Percentiles rank a stretch among this genome's conserved stretches.
Conservation (phyloP, 129 eudicot genomes). For the Pulicaria dysenterica region DNA sequence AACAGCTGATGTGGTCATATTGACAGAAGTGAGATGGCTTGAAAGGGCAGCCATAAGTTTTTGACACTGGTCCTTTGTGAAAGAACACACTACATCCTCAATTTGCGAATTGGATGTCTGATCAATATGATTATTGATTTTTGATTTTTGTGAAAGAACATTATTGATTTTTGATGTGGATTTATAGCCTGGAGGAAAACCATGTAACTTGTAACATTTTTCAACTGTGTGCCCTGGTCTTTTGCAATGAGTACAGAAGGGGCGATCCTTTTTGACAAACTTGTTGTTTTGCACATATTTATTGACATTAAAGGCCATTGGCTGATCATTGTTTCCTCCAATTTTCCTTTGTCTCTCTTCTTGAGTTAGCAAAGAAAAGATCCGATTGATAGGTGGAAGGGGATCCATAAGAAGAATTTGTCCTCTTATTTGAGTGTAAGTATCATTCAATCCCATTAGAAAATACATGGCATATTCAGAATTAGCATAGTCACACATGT, state of each 20-base stretch:
- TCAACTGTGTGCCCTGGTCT: too few species aligned
- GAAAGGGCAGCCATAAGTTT: background rate
- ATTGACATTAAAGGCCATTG: background rate
- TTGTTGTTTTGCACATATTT: too few species aligned
- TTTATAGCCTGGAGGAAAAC: too few species aligned
- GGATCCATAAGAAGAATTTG: slow-evolving; percentile 11
- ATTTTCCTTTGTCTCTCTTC: background rate
- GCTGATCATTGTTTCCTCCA: too few species aligned
- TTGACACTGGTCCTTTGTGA: background rate
- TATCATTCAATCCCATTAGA: background rate
- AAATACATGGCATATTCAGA: background rate
- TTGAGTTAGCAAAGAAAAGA: background rate
- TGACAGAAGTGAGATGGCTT: background rate
- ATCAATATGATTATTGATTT: background rate
- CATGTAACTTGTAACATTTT: too few species aligned
- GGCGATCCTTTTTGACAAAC: too few species aligned
- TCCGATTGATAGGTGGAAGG: background rate
- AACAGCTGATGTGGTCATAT: too few species aligned
- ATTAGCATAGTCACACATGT: background rate
- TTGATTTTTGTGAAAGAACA: too few species aligned
- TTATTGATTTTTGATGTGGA: too few species aligned
- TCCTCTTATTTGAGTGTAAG: background rate
- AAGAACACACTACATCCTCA: fast-evolving
- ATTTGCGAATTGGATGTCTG: background rate
- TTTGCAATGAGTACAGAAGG: too few species aligned